These are phyloP conservation scores for Vitis hybrid DNA, from an alignment of 177 flowering plant species.

Conservation along the genomic window DNA sequence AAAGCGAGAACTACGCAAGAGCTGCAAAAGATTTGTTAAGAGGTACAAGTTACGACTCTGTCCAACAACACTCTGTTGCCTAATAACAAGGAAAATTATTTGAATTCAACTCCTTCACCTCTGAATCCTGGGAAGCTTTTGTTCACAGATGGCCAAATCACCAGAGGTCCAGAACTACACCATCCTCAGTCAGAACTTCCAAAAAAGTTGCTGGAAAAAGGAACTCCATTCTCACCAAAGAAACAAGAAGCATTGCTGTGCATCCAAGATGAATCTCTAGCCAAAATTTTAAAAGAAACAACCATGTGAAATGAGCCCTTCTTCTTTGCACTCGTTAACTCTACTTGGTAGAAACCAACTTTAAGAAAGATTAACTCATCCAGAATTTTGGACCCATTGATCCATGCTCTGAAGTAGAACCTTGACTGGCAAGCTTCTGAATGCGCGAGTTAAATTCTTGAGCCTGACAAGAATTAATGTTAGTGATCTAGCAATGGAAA, in stretches of 20 bases:
- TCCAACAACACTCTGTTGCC: too few relatives aligned
- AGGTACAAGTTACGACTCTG: too few relatives aligned
- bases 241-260: neutral
- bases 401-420: constrained; percentile 63
- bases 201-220: neutral
- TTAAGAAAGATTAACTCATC: constrained; percentile 37
- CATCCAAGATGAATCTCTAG: neutral
- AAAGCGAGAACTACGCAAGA: too few relatives aligned
- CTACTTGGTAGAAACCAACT: neutral
- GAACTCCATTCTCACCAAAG: neutral
- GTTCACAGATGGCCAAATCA: too few relatives aligned
- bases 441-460: constrained; percentile 82
- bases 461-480: constrained; percentile 43
- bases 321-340: neutral
- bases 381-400: constrained; percentile 49
- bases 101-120: too few relatives aligned
- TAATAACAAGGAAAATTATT: too few relatives aligned
- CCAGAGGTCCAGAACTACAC: too few relatives aligned
- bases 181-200: neutral
- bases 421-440: constrained; percentile 69
- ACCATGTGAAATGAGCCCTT: neutral
- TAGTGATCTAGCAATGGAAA: neutral
- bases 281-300: neutral
- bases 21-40: too few relatives aligned
- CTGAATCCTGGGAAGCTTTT: too few relatives aligned